phyloP scores from a whole-genome alignment of 2,329 filamentous ascomycete genomes.

The Nemania serpens region DNA sequence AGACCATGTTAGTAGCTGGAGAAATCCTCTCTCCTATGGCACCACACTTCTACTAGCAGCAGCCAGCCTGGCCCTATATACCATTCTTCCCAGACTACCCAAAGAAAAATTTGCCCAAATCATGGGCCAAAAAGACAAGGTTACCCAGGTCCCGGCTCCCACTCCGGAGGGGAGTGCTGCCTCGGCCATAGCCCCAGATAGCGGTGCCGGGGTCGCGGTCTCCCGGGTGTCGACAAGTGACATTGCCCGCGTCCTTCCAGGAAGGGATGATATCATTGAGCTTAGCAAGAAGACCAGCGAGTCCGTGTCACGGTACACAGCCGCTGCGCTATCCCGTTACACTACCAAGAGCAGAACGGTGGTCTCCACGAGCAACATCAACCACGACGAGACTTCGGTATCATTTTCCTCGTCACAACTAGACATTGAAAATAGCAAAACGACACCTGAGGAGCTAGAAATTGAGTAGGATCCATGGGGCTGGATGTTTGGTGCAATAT shows the following conservation, averaged over 20 bases:
- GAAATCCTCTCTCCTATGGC: neutral
- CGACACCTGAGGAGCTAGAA: conserved; percentile 8
- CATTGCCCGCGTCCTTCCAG: neutral
- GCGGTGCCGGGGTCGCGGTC: neutral
- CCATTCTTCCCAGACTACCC: neutral
- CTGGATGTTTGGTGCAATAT: no score
- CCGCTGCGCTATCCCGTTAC: conserved; percentile 9
- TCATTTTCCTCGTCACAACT: neutral
- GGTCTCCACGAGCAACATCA: conserved; percentile 13
- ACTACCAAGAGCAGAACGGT: conserved; percentile 11
- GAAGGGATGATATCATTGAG: neutral
- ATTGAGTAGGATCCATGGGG: no score
- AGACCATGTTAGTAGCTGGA: neutral
- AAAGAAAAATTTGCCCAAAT: neutral
- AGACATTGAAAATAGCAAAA: conserved; percentile 7
- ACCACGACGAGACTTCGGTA: conserved; percentile 4
- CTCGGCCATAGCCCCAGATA: no score
- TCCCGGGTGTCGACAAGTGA: neutral
- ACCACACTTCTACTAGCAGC: conserved; percentile 1
- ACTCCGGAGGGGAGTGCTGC: no score
- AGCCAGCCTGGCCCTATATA: neutral
- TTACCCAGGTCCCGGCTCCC: no score
- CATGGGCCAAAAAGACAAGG: no score
- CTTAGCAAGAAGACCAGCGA: neutral
- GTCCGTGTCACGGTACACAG: conserved; percentile 4